Evolutionary conservation across 805 yeast species (phyloP), one percentile per base, ranked within the genome.

Genomic region (Kodamaea fukazawae): DNA sequence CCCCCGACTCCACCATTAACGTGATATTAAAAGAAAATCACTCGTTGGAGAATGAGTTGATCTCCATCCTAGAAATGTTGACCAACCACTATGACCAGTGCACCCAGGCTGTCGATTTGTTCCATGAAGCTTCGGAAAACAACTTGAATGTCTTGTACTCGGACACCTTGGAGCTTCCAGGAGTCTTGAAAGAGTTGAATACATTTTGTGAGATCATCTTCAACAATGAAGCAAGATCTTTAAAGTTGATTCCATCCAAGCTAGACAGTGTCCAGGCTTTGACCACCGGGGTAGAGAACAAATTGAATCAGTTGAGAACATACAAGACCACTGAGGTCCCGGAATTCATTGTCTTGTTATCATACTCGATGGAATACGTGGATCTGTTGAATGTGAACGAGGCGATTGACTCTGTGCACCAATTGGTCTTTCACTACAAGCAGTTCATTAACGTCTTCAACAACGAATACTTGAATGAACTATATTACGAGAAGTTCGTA

Each of bases 71-170:
- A 25, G 81, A 79, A 41, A 78, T 89, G 51, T 65, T 89, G 34
- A 83, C 96, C 8, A 78, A 77, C 39, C 96, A 89, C 61, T 87
- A 81, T 51, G 96, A 89, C 58, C 88, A 86, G 54, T 85, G 95
- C 49, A 50, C 64, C 9, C 63, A 75, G 44, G 84, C 78, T 7
- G 53, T 65, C 2, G 60, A 61, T 4, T 44, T 66, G 5, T 60
- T 73, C n/a, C 51, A 57, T 15, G 54, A 63, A n/a, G 52, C 58
- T 0, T 40, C 3, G 53, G 44, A 63, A 15, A 28, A 38, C 15
- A 35, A 35, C 18, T 57, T 70, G 12, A 57, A 64, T 2, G 76
- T 81, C 2, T 61, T 84, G 2, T 60, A 60, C 13, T 68, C 67
- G 33, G 90, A 82, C 51, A 65, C 73, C 13, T 49, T 54, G 3